phyloP scores from a whole-genome alignment of 192 early-diverging fungal species.

The Globomyces pollinis-pini region DNA sequence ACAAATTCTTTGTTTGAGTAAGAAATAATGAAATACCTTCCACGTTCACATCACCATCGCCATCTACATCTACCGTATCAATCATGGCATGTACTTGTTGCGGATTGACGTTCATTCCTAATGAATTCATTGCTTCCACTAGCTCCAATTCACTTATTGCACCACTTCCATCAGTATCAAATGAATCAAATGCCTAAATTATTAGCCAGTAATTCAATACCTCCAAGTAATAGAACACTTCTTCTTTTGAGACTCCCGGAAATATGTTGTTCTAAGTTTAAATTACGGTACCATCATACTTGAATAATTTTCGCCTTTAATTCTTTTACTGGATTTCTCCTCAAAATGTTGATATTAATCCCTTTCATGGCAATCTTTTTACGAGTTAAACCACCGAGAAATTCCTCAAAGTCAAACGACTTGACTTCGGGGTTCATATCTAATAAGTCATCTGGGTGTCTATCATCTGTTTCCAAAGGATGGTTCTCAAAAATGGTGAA shows the following conservation, averaged over 20 bases:
- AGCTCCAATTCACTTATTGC: not conserved
- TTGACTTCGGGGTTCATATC: not conserved
- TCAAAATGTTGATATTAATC: not conserved
- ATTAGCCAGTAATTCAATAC: too few relatives aligned
- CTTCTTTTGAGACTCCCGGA: slow-evolving; percentile 7
- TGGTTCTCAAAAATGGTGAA: not conserved
- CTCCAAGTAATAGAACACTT: not conserved
- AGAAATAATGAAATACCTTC: too few relatives aligned
- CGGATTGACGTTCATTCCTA: not conserved
- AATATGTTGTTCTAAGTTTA: too few relatives aligned
- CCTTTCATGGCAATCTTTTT: not conserved
- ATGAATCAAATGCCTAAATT: not conserved
- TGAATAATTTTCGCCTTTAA: not conserved
- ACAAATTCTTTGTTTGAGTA: not conserved
- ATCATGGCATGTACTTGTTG: not conserved
- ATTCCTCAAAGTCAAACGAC: not conserved
- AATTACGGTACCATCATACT: too few relatives aligned
- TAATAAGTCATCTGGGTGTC: not conserved
- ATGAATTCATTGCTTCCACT: not conserved
- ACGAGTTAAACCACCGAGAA: not conserved
- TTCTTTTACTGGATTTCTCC: not conserved
- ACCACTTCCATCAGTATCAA: slow-evolving; percentile 2
- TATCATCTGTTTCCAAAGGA: not conserved
- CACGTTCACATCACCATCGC: not conserved
- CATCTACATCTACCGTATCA: not conserved